Base-by-base conservation (phyloP, 2,329 filamentous ascomycete species). In the Fusarium acutatum region DNA sequence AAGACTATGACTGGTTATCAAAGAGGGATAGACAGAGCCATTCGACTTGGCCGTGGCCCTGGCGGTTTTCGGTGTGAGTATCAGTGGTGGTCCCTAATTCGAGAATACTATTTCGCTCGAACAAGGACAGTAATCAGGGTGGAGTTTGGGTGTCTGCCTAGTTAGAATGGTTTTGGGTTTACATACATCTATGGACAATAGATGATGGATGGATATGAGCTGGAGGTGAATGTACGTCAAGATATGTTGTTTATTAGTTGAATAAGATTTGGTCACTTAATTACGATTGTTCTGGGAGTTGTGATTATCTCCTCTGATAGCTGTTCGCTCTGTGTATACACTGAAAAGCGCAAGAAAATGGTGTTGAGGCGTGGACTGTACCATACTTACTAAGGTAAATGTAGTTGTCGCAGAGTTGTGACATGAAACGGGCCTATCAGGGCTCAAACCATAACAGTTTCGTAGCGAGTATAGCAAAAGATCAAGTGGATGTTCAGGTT, bases 21-120 rank as follows among this genome's bases (percentile, higher is more conserved):
- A 68, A 26, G 80, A 63, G 80, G 78, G 52, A 82, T 76, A 60
- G 72, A 60, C 60, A 73, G 64, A 57, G 73, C 74, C 37, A 74
- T 64, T 49, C 84, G 85, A 60, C 80, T 91, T 65, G 88, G 82
- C 87, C 58, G 82, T 83, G 18, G 87, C 88, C 7, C 88, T 89
- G 14, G 81, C 82, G 17, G 85, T 90, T 30, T 79, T 78, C 41
- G 75, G 88, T 75, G 84, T 85, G 10, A 86, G 87, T 47, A 81
- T 88, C 76, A 67, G 37, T 50, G 64, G 80, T 63, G 85, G 89
- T 37, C 88, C 89, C 62, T 91, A 91, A 80, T 73, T 80, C 28
- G 88, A 90, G 66, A 87, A 54, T 49, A 60, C 38, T 66, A 54
- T 47, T 67, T 63, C 32, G 28, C 46, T 60, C 47, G 38, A 41